Conservation (phyloP, 2,329 filamentous ascomycete genomes). For the Niveomyces coronatus region DNA sequence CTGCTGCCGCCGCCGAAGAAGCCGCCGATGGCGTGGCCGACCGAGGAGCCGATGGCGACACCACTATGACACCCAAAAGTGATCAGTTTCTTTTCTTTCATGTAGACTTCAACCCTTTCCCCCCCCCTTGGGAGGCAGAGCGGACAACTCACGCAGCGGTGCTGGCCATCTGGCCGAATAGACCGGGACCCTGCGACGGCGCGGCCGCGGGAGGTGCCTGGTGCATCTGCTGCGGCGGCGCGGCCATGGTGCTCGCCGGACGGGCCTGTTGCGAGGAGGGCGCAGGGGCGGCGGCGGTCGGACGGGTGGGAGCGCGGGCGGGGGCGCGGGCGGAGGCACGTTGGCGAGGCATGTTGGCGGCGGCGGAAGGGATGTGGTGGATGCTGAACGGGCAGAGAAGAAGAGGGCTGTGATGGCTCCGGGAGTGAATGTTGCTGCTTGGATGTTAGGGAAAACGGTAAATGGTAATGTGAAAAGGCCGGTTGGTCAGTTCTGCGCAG, state of each 20-base stretch:
- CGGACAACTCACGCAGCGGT: conserved; percentile 77
- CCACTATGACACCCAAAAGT: conserved; percentile 47
- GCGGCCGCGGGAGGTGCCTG: conserved; percentile 40
- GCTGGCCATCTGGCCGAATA: conserved; percentile 94
- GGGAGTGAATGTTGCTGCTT: too few relatives aligned
- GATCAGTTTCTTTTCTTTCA: neutral
- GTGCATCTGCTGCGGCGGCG: conserved; percentile 36
- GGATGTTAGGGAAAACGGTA: too few relatives aligned
- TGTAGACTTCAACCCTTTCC: neutral
- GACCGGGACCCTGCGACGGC: conserved; percentile 63
- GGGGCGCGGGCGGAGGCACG: conserved; percentile 50
- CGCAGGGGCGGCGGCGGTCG: conserved; percentile 50
- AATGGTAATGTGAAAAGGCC: too few relatives aligned
- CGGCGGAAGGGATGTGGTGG: too few relatives aligned
- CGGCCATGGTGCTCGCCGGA: conserved; percentile 58
- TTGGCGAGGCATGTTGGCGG: conserved; percentile 69
- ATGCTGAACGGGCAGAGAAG: too few relatives aligned
- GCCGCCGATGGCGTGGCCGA: conserved; percentile 89
- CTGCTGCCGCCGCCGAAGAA: conserved; percentile 79
- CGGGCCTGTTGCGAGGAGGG: conserved; percentile 53
- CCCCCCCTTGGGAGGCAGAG: neutral
- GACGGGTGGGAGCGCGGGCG: conserved; percentile 52
- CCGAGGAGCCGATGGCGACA: conserved; percentile 89
- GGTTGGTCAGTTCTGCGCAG: too few relatives aligned
- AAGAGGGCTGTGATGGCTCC: too few relatives aligned